Base-by-base conservation (phyloP, 495 filamentous ascomycete genomes). In the Hapsidospora chrysogenum region DNA sequence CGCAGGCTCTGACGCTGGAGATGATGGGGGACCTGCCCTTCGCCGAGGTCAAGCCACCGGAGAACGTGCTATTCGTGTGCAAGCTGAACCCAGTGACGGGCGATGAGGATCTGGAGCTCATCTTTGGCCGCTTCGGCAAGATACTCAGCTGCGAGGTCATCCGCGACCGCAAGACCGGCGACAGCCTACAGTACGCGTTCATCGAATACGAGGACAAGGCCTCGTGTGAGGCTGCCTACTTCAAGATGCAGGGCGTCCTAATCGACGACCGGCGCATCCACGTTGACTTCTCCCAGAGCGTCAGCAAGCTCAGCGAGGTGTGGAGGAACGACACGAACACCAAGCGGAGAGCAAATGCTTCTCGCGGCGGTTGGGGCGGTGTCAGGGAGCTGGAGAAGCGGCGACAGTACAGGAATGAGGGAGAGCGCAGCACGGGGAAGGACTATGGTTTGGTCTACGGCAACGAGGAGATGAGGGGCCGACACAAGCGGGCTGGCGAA, bases 11-110 rank as follows among this genome's bases (percentile, higher is more conserved):
- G 42, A 97, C 89, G 0, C 63, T 97, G 28, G 89, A 97, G 53
- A 94, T 97, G 78, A 85, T 97, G 52, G 89, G 89, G 16, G 89
- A 97, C 55, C 66, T 97, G 38, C 92, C 89, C 9, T 97, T 94
- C 51, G 89, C 89, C 37, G 89, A 96, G 57, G 87, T 97, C 52
- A 94, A 92, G 41, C 89, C 89, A 4, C 89, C 89, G 1, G 89
- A 97, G 57, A 95, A 97, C 49, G 76, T 97, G 18, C 64, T 97
- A 9, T 97, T 97, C 49, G 89, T 97, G 39, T 97, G 89, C 76
- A 96, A 97, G 52, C 64, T 97, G 16, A 97, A 97, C 41, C 92
- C 92, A 0, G 85, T 97, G 31, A 97, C 89, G 10, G 60, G 59
- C n/a, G 89, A 96, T 51, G 80, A 93, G 49, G 92, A 96, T 53